Evolutionary conservation across 495 filamentous ascomycete genomes (phyloP).

Genomic region (Penicillium taxi): DNA sequence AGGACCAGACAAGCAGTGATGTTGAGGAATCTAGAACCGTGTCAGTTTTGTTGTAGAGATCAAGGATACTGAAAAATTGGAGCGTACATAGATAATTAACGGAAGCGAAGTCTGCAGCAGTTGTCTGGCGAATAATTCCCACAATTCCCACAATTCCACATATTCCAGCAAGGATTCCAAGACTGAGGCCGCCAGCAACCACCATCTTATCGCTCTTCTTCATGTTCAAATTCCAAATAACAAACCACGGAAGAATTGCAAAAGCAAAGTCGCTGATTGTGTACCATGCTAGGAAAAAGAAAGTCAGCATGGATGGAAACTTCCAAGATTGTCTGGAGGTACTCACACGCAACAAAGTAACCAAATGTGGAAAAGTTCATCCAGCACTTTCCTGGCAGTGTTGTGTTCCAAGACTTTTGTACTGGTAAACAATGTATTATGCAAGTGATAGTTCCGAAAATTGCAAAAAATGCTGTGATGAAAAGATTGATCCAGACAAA

Average conservation of each 20-base stretch:
- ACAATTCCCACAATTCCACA: constrained; percentile 26
- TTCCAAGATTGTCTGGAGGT: background rate
- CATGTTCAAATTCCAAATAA: constrained; percentile 27
- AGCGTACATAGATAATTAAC: constrained; percentile 21
- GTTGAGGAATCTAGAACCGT: no score
- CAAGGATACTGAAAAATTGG: no score
- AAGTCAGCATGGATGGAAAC: background rate
- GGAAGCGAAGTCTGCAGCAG: constrained; percentile 15
- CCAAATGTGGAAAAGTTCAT: constrained; percentile 23
- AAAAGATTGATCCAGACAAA: constrained; percentile 16
- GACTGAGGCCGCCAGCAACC: constrained; percentile 19
- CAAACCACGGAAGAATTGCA: constrained; percentile 24
- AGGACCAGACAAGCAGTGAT: constrained; percentile 26
- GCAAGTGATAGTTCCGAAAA: constrained; percentile 16
- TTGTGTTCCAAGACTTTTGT: constrained; percentile 18
- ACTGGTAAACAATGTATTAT: constrained; percentile 21
- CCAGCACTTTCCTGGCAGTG: constrained; percentile 14
- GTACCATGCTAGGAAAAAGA: constrained; percentile 14
- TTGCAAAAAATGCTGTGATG: constrained; percentile 13
- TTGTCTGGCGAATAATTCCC: no score
- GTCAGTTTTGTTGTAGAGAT: background rate
- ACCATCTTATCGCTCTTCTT: constrained; percentile 25
- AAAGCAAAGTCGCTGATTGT: constrained; percentile 21
- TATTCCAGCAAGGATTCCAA: constrained; percentile 21
- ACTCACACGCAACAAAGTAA: constrained; percentile 22